A percentile compares a stretch with the other conserved stretches of the same genome.
phyloP scores from a whole-genome alignment of 805 yeast species.

The Priceomyces melissophilus region DNA sequence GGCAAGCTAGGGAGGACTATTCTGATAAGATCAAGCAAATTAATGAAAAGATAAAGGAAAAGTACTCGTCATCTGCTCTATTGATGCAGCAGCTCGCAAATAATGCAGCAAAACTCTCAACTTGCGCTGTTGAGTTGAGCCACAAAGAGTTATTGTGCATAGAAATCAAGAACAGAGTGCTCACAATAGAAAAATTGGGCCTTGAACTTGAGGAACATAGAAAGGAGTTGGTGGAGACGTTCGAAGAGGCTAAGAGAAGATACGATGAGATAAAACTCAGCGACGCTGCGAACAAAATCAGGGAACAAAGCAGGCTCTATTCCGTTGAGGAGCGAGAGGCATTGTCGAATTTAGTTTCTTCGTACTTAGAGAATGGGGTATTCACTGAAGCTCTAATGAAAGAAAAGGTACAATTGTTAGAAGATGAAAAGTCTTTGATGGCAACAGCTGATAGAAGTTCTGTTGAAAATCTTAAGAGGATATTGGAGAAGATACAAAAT shows the following conservation, averaged over 20 bases:
- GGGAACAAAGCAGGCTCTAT: constrained; percentile 33
- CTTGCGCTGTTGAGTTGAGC: constrained; percentile 11
- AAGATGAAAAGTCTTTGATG: constrained; percentile 42
- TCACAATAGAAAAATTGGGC: constrained; percentile 20
- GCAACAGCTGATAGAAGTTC: constrained; percentile 37
- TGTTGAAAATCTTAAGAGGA: constrained; percentile 36
- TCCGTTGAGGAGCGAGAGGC: constrained; percentile 36
- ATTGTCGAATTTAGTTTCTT: constrained; percentile 37
- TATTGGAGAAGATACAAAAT: constrained; percentile 29
- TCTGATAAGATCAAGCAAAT: constrained; percentile 34
- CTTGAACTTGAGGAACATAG: constrained; percentile 25
- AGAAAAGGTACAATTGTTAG: constrained; percentile 41
- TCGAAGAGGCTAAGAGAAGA: constrained; percentile 29
- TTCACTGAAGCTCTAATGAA: constrained; percentile 38
- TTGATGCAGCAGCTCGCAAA: constrained; percentile 20
- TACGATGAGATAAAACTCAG: constrained; percentile 39
- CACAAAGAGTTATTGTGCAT: constrained; percentile 12
- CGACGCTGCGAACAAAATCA: constrained; percentile 35
- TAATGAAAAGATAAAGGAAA: constrained; percentile 21
- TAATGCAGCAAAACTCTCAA: constrained; percentile 18
- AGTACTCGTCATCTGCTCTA: constrained; percentile 15
- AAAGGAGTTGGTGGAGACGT: constrained; percentile 24
- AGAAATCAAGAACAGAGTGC: constrained; percentile 17
- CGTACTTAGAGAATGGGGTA: constrained; percentile 28
- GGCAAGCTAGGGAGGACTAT: constrained; percentile 41